Percentiles rank a stretch among this genome's conserved stretches.
Evolutionary conservation across 192 early-diverging fungal species (phyloP).

Genomic region (Backusella sp.): DNA sequence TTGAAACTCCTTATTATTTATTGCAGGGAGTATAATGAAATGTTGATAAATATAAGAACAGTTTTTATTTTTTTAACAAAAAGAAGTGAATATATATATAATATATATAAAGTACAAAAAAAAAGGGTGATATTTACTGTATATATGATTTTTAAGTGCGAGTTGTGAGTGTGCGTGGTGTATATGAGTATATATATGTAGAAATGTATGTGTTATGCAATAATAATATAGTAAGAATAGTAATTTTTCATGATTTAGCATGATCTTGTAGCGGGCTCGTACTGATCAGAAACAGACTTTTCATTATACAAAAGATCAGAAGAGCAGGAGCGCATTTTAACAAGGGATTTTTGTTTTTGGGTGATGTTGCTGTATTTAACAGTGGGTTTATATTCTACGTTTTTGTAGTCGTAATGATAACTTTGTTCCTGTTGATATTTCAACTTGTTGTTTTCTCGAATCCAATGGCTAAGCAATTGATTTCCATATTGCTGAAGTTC

Average conservation of each 20-base stretch:
- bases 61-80: neutral
- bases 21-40: constrained; percentile 1
- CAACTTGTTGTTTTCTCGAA: constrained; percentile 41
- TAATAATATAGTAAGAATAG: neutral
- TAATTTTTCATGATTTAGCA: neutral
- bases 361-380: neutral
- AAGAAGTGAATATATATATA: neutral
- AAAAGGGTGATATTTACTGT: neutral
- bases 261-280: constrained; percentile 8
- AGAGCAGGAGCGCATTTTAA: constrained; percentile 7
- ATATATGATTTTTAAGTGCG: neutral
- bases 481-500: constrained; percentile 84
- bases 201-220: neutral
- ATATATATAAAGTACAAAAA: constrained; percentile 10
- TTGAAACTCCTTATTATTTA: neutral
- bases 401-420: neutral
- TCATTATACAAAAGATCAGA: constrained; percentile 1
- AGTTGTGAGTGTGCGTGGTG: neutral
- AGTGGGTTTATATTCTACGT: constrained; percentile 11
- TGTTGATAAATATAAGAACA: neutral
- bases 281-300: constrained; percentile 10
- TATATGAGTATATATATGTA: neutral
- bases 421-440: neutral
- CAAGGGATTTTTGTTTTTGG: neutral
- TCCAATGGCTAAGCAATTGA: constrained; percentile 63